phyloP scores from a whole-genome alignment of 257 asterid species.

The Przewalskia tangutica region DNA sequence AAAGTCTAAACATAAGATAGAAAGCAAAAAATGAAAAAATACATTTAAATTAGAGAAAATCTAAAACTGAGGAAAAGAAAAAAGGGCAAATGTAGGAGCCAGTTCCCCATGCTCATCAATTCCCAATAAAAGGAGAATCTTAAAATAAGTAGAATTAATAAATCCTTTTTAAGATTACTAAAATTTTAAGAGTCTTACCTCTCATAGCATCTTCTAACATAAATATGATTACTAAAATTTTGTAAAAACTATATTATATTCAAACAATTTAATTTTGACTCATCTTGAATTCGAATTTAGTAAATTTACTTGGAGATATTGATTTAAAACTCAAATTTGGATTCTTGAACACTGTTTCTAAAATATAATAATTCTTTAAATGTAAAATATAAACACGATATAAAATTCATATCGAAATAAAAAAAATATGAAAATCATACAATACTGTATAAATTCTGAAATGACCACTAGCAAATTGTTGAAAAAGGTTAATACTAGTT shows the following conservation, averaged over 20 bases:
- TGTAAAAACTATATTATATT: background rate
- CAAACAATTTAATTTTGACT: too few species aligned
- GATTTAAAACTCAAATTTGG: background rate
- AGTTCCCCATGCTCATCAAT: background rate
- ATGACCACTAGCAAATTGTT: background rate
- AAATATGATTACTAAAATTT: background rate
- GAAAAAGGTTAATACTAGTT: background rate
- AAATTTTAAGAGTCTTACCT: background rate
- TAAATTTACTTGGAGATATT: background rate
- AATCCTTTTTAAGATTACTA: slow-evolving; percentile 8
- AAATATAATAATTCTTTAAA: background rate
- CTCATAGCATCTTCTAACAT: background rate
- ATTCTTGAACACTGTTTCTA: background rate
- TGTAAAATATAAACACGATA: background rate
- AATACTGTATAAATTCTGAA: background rate
- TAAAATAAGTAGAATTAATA: background rate
- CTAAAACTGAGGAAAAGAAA: background rate
- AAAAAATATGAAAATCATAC: background rate
- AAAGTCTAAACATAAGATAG: too few species aligned
- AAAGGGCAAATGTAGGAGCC: background rate
- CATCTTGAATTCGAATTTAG: background rate
- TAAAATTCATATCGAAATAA: background rate
- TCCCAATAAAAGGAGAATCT: background rate
- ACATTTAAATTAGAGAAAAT: too few species aligned
- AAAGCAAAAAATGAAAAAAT: too few species aligned